phyloP scores from a whole-genome alignment of 2,329 filamentous ascomycete genomes.

The Clarireedia paspali region DNA sequence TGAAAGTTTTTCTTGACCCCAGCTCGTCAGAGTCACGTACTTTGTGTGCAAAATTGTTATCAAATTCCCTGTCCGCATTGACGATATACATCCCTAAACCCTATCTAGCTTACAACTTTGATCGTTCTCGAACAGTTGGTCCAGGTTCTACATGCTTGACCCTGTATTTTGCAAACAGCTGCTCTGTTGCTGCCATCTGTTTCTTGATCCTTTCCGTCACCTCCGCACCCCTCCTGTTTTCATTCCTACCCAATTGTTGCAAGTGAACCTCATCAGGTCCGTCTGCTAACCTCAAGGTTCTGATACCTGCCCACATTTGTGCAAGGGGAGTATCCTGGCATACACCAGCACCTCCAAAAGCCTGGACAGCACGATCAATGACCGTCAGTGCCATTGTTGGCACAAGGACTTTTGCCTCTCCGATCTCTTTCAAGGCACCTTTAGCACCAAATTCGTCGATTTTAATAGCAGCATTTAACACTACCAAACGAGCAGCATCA shows the following conservation, averaged over 20 bases:
- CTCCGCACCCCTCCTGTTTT: conserved; percentile 62
- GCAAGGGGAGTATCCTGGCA: conserved; percentile 92
- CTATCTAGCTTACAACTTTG: conserved; percentile 25
- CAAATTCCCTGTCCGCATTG: background rate
- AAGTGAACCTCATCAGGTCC: conserved; percentile 95
- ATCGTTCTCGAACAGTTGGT: conserved; percentile 21
- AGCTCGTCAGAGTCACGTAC: background rate
- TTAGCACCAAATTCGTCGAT: conserved; percentile 90
- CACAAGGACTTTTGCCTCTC: conserved; percentile 87
- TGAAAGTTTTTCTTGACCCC: background rate
- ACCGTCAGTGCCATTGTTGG: conserved; percentile 75
- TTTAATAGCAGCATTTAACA: conserved; percentile 89
- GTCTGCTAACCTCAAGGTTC: conserved; percentile 81
- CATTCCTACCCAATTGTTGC: conserved; percentile 71
- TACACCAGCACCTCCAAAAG: conserved; percentile 84
- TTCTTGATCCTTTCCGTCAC: conserved; percentile 53
- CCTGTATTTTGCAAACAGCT: conserved; percentile 56
- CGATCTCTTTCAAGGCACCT: conserved; percentile 84
- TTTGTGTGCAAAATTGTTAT: background rate
- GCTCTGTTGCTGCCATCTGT: conserved; percentile 58
- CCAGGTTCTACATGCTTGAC: conserved; percentile 31
- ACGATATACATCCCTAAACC: background rate
- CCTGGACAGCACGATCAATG: conserved; percentile 90
- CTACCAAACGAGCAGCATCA: conserved; percentile 79
- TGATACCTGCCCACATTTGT: conserved; percentile 69